Evolutionary conservation across 192 early-diverging fungal genomes (phyloP).

Genomic region (Coemansia sp.): DNA sequence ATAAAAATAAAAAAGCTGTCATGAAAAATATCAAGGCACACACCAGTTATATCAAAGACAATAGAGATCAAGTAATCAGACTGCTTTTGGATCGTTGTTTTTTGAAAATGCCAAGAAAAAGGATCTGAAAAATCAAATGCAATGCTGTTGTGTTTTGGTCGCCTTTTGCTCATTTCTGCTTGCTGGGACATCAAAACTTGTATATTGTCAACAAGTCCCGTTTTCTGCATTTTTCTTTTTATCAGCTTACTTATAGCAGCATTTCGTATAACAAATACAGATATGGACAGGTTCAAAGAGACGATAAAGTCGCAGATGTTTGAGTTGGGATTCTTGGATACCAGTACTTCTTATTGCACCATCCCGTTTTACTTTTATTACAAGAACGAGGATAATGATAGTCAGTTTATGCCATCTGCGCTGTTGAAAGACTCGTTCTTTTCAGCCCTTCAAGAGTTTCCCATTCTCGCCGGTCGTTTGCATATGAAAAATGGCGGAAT

Average conservation of each 20-base stretch:
- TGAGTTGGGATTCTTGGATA: constrained; percentile 14
- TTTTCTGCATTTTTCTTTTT: neutral
- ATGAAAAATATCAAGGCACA: no score
- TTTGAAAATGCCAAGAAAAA: no score
- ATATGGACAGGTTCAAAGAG: constrained; percentile 7
- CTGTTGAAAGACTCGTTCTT: constrained; percentile 20
- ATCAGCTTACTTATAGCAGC: neutral
- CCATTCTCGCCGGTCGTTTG: constrained; percentile 23
- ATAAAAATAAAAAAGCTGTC: neutral
- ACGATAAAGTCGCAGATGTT: constrained; percentile 9
- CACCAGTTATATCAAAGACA: neutral
- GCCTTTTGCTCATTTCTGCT: no score
- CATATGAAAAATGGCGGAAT: neutral
- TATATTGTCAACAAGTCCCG: no score
- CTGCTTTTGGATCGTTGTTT: neutral
- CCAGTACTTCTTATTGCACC: constrained; percentile 8
- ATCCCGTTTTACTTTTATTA: constrained; percentile 18
- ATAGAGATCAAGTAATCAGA: neutral
- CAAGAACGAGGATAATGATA: constrained; percentile 4
- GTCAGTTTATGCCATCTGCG: constrained; percentile 25
- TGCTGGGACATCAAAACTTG: no score
- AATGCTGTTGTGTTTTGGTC: no score
- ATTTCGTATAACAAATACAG: neutral
- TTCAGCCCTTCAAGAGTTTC: constrained; percentile 16
- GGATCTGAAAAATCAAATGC: no score